phyloP scores from a whole-genome alignment of 305 asterid species.

The Solanum hybrid region DNA sequence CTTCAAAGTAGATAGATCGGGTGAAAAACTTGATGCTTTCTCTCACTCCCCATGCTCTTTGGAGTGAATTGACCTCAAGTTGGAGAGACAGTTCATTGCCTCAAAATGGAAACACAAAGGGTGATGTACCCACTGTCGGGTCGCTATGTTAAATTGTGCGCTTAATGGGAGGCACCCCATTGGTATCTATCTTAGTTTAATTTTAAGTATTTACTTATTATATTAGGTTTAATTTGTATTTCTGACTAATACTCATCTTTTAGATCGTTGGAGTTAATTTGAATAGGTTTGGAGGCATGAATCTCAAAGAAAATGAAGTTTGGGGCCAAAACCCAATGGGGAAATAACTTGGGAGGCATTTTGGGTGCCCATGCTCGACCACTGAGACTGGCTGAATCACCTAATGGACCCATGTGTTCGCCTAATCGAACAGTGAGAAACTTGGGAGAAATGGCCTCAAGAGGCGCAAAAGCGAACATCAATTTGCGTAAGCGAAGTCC shows the following conservation, averaged over 20 bases:
- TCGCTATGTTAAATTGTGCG: not conserved
- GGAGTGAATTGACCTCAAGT: too few relatives aligned
- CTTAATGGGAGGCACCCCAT: not conserved
- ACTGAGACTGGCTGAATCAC: not conserved
- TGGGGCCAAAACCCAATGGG: not conserved
- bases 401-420: not conserved
- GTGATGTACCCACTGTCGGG: not conserved
- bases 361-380: not conserved
- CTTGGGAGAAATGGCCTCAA: not conserved
- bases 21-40: too few relatives aligned
- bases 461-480: too few relatives aligned
- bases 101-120: too few relatives aligned
- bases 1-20: too few relatives aligned
- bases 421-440: not conserved
- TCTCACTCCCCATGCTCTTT: too few relatives aligned
- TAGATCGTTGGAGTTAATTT: not conserved
- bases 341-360: too few relatives aligned
- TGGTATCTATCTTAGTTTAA: not conserved
- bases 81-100: too few relatives aligned
- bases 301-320: not conserved
- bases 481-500: not conserved
- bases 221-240: not conserved
- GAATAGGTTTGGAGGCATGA: not conserved
- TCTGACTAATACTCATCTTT: not conserved
- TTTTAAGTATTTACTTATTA: not conserved